Evolutionary conservation across 2,329 filamentous ascomycete species (phyloP).

Genomic region (Cladosporium sp.): DNA sequence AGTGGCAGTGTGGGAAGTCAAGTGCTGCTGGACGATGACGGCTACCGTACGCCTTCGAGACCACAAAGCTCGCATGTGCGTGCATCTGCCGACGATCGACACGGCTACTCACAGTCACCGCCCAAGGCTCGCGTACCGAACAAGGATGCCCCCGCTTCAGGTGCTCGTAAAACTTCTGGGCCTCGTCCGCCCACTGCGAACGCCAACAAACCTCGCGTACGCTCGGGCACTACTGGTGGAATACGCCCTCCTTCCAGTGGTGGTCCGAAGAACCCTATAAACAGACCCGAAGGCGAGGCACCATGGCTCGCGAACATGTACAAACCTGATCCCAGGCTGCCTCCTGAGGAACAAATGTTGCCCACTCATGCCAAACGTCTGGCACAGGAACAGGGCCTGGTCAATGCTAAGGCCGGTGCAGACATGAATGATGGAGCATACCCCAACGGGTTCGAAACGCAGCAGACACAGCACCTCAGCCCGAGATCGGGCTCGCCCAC

Average conservation of each 20-base stretch:
- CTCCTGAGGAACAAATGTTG: conserved; percentile 90
- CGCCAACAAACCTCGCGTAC: conserved; percentile 7
- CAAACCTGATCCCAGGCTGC: conserved; percentile 88
- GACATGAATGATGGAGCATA: background rate
- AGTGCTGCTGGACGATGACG: conserved; percentile 47
- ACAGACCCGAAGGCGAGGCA: conserved; percentile 83
- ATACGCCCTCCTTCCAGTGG: conserved; percentile 23
- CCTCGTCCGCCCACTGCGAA: background rate
- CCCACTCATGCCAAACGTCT: conserved; percentile 88
- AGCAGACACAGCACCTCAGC: background rate
- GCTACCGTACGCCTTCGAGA: conserved; percentile 35
- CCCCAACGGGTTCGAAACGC: background rate
- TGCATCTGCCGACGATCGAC: conserved; percentile 19
- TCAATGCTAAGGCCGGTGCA: conserved; percentile 79
- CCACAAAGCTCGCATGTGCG: conserved; percentile 30
- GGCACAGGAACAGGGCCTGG: conserved; percentile 93
- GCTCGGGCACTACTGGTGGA: conserved; percentile 7
- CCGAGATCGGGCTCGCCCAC: conserved; percentile 30
- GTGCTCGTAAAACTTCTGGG: conserved; percentile 22
- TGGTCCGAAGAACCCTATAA: conserved; percentile 56
- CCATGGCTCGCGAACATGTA: conserved; percentile 95
- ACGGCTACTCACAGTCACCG: conserved; percentile 23
- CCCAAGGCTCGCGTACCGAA: conserved; percentile 38
- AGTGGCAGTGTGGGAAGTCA: conserved; percentile 63
- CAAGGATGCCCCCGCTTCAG: conserved; percentile 34